phyloP scores from a whole-genome alignment of 805 yeast species.

The Teunomyces cretensis region DNA sequence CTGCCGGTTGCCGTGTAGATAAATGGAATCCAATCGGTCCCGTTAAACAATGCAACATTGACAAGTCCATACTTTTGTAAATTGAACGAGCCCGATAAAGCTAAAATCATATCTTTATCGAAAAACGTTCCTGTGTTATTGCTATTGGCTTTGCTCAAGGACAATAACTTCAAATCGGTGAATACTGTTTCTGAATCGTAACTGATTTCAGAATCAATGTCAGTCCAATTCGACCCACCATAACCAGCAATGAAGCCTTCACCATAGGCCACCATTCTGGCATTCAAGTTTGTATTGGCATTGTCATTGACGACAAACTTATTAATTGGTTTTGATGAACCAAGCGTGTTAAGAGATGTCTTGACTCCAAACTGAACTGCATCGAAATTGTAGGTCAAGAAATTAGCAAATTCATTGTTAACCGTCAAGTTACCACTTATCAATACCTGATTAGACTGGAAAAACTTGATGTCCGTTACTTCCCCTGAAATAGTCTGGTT shows the following conservation, averaged over 20 bases:
- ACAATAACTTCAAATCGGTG: constrained; percentile 45
- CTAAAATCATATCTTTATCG: constrained; percentile 44
- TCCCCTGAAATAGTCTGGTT: constrained; percentile 42
- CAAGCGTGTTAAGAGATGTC: constrained; percentile 19
- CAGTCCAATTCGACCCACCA: constrained; percentile 50
- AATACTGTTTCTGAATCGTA: constrained; percentile 34
- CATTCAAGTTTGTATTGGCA: constrained; percentile 32
- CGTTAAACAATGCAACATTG: constrained; percentile 65
- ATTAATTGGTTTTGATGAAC: constrained; percentile 22
- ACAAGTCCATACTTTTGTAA: constrained; percentile 53
- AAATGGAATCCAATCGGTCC: constrained; percentile 66
- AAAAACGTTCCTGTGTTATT: constrained; percentile 37
- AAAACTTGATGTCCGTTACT: constrained; percentile 54
- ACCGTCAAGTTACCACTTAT: constrained; percentile 54
- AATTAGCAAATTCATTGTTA: constrained; percentile 34
- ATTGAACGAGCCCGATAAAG: constrained; percentile 58
- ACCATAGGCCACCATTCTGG: constrained; percentile 39
- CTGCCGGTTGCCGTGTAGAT: constrained; percentile 36
- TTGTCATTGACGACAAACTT: constrained; percentile 49
- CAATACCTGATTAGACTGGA: constrained; percentile 34
- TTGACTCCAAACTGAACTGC: constrained; percentile 25
- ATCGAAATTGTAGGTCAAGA: constrained; percentile 56
- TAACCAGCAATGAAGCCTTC: constrained; percentile 36
- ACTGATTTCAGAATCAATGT: constrained; percentile 35
- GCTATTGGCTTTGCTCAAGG: constrained; percentile 28